phyloP scores from a whole-genome alignment of 345 rosid genomes.

The Lagerstroemia speciosa region DNA sequence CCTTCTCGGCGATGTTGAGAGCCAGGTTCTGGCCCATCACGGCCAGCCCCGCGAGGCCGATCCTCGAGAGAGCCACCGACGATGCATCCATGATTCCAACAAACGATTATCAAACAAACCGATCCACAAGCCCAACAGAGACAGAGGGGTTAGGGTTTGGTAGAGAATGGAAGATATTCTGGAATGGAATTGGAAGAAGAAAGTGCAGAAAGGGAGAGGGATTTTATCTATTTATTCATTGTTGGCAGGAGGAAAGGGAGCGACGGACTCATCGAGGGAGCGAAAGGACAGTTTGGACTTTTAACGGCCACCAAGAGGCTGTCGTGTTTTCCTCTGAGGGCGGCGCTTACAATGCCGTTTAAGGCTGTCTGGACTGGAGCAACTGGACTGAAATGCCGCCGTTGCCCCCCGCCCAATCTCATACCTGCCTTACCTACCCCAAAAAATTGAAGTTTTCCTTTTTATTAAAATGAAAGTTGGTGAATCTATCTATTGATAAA shows the following conservation, averaged over 20 bases:
- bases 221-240: neutral
- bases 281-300: constrained; percentile 28
- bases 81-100: constrained; percentile 35
- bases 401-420: too few species aligned
- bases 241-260: neutral
- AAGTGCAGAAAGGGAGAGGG: neutral
- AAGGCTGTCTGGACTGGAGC: neutral
- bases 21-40: constrained; percentile 98
- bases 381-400: neutral
- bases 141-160: neutral
- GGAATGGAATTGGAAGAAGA: too few species aligned
- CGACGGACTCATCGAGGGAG: constrained; percentile 72
- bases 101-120: neutral
- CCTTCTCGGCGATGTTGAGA: constrained; percentile 84
- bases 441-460: too few species aligned
- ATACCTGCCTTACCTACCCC: too few species aligned
- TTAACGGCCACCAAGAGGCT: neutral
- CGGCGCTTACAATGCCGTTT: constrained; percentile 4
- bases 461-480: too few species aligned
- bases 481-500: too few species aligned
- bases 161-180: too few species aligned
- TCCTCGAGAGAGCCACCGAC: constrained; percentile 53
- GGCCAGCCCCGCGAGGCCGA: constrained; percentile 93
- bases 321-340: neutral
- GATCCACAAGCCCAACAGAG: neutral